Evolutionary conservation across 352 stramenopile species (phyloP), one percentile per base, ranked within the genome.

Genomic region (Pythium aphanidermatum): DNA sequence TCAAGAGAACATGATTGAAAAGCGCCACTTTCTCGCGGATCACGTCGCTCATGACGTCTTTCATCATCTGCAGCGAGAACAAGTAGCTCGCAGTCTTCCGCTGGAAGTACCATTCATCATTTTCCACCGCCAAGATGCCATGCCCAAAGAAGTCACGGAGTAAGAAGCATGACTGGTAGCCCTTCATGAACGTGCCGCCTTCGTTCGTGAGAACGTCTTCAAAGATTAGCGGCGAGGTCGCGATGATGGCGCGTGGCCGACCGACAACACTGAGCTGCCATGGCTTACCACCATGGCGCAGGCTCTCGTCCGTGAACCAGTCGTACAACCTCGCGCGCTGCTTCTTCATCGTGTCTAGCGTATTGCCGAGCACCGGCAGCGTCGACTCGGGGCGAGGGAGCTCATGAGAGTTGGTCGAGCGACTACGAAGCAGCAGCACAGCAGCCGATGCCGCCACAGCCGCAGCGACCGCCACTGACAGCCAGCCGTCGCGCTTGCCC

Each of bases 41-140:
- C 31, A 46, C 40, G 9, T 60, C 37, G 27, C 30, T 37, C 68
- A 72, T 75, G 34, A 57, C 59, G 28, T 73, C 47, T 21, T 63
- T 63, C 45, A 80, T 58, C 63, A 68, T 70, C 30, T 68, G 51
- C 50, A 70, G 60, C 17, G 70, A 87, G 27, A 93, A 92, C 19
- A 96, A 85, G 57, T 96, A 86, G 51, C 83, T 95, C 57, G 82
- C 82, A 12, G 61, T 74, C 39, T 84, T 85, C 27, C 79, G 71
- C 38, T 92, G 79, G 31, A 67, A 48, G n/a, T 59, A 50, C 79
- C 79, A 92, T 29, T 67, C 53, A 31, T 71, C 55, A 14, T 68
- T 72, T 37, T 92, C 75, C 12, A 66, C 57, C 9, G 63, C 68
- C 50, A 92, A 73, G 43, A 92, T 86, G 27, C 79, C 76, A 21